Percentiles rank a stretch among this genome's conserved stretches.
Evolutionary conservation across 306 rosid genomes (phyloP).

Genomic region (Quercus ilex): DNA sequence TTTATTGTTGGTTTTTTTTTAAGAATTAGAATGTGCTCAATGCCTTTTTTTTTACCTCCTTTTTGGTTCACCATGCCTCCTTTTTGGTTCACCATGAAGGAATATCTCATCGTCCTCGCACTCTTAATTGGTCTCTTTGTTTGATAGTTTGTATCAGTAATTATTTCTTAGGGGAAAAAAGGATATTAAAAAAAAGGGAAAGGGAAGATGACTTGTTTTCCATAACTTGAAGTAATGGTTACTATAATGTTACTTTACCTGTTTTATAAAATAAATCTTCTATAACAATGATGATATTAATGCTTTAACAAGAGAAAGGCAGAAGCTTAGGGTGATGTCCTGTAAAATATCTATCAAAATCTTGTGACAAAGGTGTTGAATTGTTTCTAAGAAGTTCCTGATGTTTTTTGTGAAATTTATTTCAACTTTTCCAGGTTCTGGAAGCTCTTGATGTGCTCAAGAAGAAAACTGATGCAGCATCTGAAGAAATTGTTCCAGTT

Average conservation of each 20-base stretch:
- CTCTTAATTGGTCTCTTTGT: background rate
- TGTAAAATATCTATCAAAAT: background rate
- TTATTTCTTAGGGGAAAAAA: background rate
- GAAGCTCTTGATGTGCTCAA: conserved; percentile 73
- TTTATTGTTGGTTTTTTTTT: no score
- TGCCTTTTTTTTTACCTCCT: no score
- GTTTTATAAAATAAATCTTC: background rate
- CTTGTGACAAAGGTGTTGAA: background rate
- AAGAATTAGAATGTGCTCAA: no score
- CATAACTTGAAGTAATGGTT: background rate
- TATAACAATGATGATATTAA: background rate
- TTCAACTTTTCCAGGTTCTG: conserved; percentile 59
- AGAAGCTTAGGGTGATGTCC: background rate
- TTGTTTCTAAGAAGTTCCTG: background rate
- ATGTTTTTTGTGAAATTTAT: background rate
- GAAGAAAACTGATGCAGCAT: conserved; percentile 72
- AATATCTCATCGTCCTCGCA: background rate
- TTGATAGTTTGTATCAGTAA: no score
- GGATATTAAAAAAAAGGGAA: background rate
- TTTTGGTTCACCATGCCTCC: no score
- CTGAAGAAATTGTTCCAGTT: conserved; percentile 66
- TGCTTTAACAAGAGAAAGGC: background rate
- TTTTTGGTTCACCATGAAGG: background rate
- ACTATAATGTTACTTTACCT: background rate
- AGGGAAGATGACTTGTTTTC: background rate